Evolutionary conservation across 257 asterid species (phyloP), one percentile per base, ranked within the genome.

Genomic region (Paulownia fortunei): DNA sequence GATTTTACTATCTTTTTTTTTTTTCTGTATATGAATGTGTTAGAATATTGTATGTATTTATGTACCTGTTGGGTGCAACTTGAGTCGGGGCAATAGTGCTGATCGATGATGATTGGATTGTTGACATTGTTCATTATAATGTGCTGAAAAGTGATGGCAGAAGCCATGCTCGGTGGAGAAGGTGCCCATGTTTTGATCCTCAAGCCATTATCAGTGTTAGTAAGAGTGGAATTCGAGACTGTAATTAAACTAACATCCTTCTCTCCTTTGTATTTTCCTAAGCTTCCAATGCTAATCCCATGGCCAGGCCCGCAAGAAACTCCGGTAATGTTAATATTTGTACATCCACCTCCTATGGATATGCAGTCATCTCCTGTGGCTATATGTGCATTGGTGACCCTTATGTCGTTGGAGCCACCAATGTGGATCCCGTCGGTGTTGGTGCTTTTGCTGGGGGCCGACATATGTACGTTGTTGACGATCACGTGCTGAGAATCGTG

Each of bases 381-480:
- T 12, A 85, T 74, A 3, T 2, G 5, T 0, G 64, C 15, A 3
- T 54, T 42, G 0, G 18, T 21, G 39, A 85, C 56, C 6, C 2
- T 79, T 12, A 85, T 12, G 2, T 4, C 7, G 46, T 24, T 26
- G 39, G 86, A 85, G 16, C 9, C 39, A 4, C 44, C 73, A 1
- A 85, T 4, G 82, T 85, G 89, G 72, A 85, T 61, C 0, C 89
- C 89, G 21, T 85, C 86, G 0, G 89, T 85, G 89, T 85, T 85
- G 13, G 84, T 79, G 76, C 89, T 85, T 5, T 80, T 5, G 26
- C 0, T 58, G 0, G 87, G 89, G 8, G 89, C 85, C 1, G n/a
- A 8, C 9, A 83, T 19, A 4, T 4, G 2, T 16, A 85, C 27
- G 23, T 56, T 24, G 56, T 8, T 6, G 18, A 85, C 11, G 8